Evolutionary conservation across 371 early-diverging fungal genomes (phyloP), one percentile per base, ranked within the genome.

Genomic region (Rhizopus arrhizus): DNA sequence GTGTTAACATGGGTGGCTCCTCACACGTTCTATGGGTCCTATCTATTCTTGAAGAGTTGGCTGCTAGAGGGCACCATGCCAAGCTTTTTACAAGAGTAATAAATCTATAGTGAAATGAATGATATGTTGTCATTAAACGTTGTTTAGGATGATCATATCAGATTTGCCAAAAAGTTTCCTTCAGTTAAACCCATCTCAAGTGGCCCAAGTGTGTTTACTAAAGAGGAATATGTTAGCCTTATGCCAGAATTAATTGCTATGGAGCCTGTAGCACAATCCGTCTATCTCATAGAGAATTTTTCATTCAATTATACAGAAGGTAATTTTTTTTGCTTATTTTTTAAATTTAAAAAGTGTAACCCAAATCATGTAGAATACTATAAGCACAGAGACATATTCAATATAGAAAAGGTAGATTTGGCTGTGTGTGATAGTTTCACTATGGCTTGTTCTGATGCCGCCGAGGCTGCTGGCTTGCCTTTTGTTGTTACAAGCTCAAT

Each of bases 21-120:
- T 64, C 64, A 12, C 64, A 68, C 50, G 41, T 56, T 9, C n/a
- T 15, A 16, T 68, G 69, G 64, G 69, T 68, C 0, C 16, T 64
- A 9, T 4, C 29, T 9, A 64, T 68, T 3, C 35, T 60, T 3
- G 59, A 68, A 4, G 61, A 68, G 32, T n/a, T 68, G 10, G 28
- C 41, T 33, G 10, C 6, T 29, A 57, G 69, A 54, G 61, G 61
- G 2, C 69, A 64, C 9, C 36, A 58, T n/a, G n/a, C 45, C 9
- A 42, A 42, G 11, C 64, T 48, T 51, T 7, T 54, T 11, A 55
- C 69, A 4, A 59, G 12, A 11, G 69, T 61, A 68, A 61, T 22
- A 22, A 0, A 61, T 43, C 10, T 11, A 53, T 7, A 43, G n/a
- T 11, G 13, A n/a, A 12, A 0, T 28, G 15, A 8, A 9, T 28